phyloP scores from a whole-genome alignment of 78 protist genomes.

The Dictyostelium purpureum region DNA sequence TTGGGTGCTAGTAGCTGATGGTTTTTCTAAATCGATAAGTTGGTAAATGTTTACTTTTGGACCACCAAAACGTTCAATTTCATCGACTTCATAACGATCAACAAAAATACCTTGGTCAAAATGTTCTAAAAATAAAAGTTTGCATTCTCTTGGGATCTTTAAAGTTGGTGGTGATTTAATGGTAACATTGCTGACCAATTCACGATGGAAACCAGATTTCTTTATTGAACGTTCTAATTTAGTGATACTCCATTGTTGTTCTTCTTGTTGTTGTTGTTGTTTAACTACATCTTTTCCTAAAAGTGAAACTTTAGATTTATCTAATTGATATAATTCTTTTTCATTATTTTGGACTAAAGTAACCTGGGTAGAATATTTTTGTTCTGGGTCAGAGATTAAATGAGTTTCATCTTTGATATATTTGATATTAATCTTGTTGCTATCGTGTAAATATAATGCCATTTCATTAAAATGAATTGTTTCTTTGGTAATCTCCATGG shows the following conservation, averaged over 20 bases:
- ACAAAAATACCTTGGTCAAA: slow-evolving; percentile 66
- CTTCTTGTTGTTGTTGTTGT: not conserved
- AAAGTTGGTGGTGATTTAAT: not conserved
- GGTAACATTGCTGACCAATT: not conserved
- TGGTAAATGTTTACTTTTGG: slow-evolving; percentile 48
- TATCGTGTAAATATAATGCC: not conserved
- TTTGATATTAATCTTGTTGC: too few relatives aligned
- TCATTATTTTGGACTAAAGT: not conserved
- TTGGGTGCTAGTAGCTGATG: slow-evolving; percentile 48
- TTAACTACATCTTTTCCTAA: not conserved
- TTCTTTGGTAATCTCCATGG: not conserved
- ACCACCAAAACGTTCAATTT: slow-evolving; percentile 65
- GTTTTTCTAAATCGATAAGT: slow-evolving; percentile 68
- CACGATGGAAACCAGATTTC: slow-evolving; percentile 64
- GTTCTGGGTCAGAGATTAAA: too few relatives aligned
- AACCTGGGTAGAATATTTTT: too few relatives aligned
- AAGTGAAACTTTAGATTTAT: not conserved
- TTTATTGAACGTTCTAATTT: not conserved
- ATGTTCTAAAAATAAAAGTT: slow-evolving; percentile 13
- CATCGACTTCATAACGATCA: slow-evolving; percentile 56
- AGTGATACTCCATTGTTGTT: not conserved
- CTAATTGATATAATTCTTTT: not conserved
- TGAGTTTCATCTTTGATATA: too few relatives aligned
- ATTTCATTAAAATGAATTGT: not conserved
- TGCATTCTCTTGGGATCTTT: not conserved